These are phyloP conservation scores for Phytomonas serpens DNA, from an alignment of 208 protist genomes.

Conservation along the genomic window DNA sequence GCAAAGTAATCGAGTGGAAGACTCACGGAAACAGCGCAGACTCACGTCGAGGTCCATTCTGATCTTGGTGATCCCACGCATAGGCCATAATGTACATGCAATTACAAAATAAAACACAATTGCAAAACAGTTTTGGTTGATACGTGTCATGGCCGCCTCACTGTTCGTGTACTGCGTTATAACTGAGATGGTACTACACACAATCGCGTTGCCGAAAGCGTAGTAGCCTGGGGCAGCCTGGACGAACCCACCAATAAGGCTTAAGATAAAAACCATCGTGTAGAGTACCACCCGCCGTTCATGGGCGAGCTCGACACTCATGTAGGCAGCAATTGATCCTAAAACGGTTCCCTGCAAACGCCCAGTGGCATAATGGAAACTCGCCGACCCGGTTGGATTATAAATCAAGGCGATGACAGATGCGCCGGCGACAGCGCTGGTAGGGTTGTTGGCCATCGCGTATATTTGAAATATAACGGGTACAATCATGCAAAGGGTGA, in stretches of 20 bases:
- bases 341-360: constrained; percentile 83
- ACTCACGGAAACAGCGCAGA: constrained; percentile 76
- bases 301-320: constrained; percentile 65
- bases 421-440: constrained; percentile 76
- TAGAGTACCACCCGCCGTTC: constrained; percentile 58
- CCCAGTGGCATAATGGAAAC: constrained; percentile 82
- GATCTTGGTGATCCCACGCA: constrained; percentile 67
- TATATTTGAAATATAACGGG: constrained; percentile 85
- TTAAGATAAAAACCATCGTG: constrained; percentile 56
- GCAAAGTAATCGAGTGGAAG: constrained; percentile 60
- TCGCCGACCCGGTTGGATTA: constrained; percentile 81
- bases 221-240: constrained; percentile 77
- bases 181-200: constrained; percentile 81
- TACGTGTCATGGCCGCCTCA: constrained; percentile 80
- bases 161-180: constrained; percentile 76
- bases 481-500: constrained; percentile 80
- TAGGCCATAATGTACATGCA: constrained; percentile 70
- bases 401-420: constrained; percentile 86
- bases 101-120: constrained; percentile 89
- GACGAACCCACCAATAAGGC: constrained; percentile 81
- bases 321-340: constrained; percentile 53
- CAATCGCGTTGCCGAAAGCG: constrained; percentile 80
- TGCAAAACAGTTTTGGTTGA: constrained; percentile 88
- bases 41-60: constrained; percentile 78
- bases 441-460: constrained; percentile 53